phyloP scores from a whole-genome alignment of 2,329 filamentous ascomycete genomes.

The Phoma sp. region DNA sequence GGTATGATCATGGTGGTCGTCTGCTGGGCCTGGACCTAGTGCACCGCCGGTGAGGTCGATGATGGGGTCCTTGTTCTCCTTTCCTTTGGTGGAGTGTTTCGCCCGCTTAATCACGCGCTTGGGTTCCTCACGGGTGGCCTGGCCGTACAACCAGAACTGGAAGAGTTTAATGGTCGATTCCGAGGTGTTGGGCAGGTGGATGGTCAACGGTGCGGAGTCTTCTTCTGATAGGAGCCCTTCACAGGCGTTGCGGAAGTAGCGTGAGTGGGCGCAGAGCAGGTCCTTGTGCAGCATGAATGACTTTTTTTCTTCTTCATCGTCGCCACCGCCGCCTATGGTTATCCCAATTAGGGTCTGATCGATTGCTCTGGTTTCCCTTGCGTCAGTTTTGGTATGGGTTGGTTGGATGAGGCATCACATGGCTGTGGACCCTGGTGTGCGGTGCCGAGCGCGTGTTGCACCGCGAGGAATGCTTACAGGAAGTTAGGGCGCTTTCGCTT shows the following conservation, averaged over 20 bases:
- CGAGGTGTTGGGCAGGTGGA: constrained; percentile 19
- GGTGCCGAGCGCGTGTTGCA: background rate
- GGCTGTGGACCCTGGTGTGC: background rate
- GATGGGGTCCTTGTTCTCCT: constrained; percentile 3
- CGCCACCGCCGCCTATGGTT: constrained; percentile 17
- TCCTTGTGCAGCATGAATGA: constrained; percentile 22
- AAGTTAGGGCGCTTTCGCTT: constrained; percentile 20
- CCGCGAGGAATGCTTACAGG: constrained; percentile 5
- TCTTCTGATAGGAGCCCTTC: constrained; percentile 19
- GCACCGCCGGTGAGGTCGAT: constrained; percentile 4
- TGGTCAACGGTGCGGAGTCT: constrained; percentile 1
- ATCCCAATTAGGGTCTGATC: constrained; percentile 18
- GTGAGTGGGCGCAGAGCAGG: constrained; percentile 21
- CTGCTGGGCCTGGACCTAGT: background rate
- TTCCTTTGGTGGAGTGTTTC: constrained; percentile 4
- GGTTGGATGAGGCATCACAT: background rate
- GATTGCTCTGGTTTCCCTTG: constrained; percentile 16
- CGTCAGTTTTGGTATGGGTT: constrained; percentile 5
- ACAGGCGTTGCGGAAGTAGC: constrained; percentile 24
- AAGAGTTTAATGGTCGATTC: constrained; percentile 22
- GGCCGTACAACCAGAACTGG: constrained; percentile 25
- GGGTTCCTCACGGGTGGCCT: constrained; percentile 17
- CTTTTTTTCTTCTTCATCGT: constrained; percentile 15
- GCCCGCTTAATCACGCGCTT: constrained; percentile 15
- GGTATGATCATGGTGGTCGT: background rate